Evolutionary conservation across 1,284 basidiomycete species (phyloP).

Genomic region (Papiliotrema nemorosa): DNA sequence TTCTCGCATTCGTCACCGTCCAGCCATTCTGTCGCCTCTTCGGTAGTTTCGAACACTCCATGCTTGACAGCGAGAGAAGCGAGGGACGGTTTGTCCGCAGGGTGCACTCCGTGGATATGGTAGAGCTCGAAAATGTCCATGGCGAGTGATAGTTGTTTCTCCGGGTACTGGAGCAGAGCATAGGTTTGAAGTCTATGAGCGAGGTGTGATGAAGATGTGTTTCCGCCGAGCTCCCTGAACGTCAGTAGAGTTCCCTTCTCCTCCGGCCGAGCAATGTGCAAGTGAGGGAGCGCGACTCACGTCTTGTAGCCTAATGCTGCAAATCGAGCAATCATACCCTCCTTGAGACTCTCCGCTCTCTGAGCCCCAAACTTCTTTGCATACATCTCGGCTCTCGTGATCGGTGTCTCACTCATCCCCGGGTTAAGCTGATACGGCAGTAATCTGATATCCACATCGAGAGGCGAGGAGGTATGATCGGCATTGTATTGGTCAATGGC

Average conservation of each 20-base stretch:
- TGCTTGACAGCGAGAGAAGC: constrained; percentile 42
- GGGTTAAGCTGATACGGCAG: constrained; percentile 47
- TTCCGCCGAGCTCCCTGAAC: constrained; percentile 36
- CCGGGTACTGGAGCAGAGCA: constrained; percentile 37
- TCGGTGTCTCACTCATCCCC: constrained; percentile 27
- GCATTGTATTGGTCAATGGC: constrained; percentile 26
- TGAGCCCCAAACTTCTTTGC: constrained; percentile 45
- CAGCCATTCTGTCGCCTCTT: constrained; percentile 36
- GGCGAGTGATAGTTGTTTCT: constrained; percentile 36
- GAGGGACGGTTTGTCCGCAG: constrained; percentile 39
- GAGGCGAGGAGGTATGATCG: constrained; percentile 11
- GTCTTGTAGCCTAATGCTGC: constrained; percentile 43
- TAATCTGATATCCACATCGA: constrained; percentile 36
- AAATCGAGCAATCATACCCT: constrained; percentile 37
- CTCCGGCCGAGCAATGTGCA: no score
- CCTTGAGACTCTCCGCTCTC: constrained; percentile 32
- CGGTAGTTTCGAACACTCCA: constrained; percentile 36
- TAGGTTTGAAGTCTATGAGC: constrained; percentile 46
- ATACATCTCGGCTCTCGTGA: constrained; percentile 27
- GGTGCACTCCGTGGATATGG: constrained; percentile 47
- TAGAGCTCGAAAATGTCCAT: constrained; percentile 43
- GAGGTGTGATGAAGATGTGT: constrained; percentile 42
- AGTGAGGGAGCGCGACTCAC: no score
- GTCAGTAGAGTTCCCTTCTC: constrained; percentile 2
- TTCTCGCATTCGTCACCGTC: constrained; percentile 31